Conservation (phyloP, 2,329 filamentous ascomycete genomes). For the Penicillium sp. region DNA sequence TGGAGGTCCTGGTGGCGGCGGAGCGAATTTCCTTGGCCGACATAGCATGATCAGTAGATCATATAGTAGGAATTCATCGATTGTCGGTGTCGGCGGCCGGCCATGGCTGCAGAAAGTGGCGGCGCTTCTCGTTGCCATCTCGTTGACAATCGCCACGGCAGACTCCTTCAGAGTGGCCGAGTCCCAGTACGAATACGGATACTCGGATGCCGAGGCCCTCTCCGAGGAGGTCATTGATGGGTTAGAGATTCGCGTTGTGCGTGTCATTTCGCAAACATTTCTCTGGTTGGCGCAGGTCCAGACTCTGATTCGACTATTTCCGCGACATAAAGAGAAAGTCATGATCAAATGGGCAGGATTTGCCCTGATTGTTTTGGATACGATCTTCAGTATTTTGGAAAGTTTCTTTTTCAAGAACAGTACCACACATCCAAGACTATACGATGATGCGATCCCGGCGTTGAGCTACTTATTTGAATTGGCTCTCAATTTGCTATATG, state of each 20-base stretch:
- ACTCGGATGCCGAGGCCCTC: slow-evolving; percentile 74
- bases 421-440: slow-evolving; percentile 64
- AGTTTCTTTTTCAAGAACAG: slow-evolving; percentile 66
- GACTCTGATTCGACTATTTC: slow-evolving; percentile 91
- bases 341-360: slow-evolving; percentile 99
- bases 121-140: slow-evolving; percentile 68
- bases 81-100: slow-evolving; percentile 83
- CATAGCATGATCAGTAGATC: slow-evolving; percentile 84
- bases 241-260: slow-evolving; percentile 82
- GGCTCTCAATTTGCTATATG: slow-evolving; percentile 81
- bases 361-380: slow-evolving; percentile 84
- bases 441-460: slow-evolving; percentile 86
- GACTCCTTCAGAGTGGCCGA: slow-evolving; percentile 87
- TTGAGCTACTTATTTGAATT: slow-evolving; percentile 89
- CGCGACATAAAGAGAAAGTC: slow-evolving; percentile 93
- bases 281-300: slow-evolving; percentile 97
- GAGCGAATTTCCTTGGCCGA: slow-evolving; percentile 72
- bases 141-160: slow-evolving; percentile 87
- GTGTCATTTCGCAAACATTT: slow-evolving; percentile 93
- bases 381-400: slow-evolving; percentile 87
- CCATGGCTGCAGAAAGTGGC: slow-evolving; percentile 86
- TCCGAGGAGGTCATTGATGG: slow-evolving; percentile 80
- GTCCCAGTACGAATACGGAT: slow-evolving; percentile 74
- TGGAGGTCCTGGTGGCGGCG: slow-evolving; percentile 62
- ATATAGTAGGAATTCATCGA: slow-evolving; percentile 61